phyloP scores from a whole-genome alignment of 331 rosid genomes.

The Acacia pycnantha region DNA sequence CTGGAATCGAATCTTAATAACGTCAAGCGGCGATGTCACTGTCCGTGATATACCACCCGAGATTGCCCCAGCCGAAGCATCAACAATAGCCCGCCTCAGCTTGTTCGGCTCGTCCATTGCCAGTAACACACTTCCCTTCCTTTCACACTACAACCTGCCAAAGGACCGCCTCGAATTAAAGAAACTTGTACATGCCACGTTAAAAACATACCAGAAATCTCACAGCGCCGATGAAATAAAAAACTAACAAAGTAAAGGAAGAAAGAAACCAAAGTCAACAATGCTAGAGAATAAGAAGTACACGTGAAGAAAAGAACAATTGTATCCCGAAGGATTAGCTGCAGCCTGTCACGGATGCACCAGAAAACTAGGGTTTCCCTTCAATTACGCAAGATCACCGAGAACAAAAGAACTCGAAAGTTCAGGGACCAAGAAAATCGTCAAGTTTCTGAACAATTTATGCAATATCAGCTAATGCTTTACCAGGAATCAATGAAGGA shows the following conservation, averaged over 20 bases:
- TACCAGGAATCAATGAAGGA: constrained; percentile 13
- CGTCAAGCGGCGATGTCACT: constrained; percentile 94
- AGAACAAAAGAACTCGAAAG: not conserved
- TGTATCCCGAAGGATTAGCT: not conserved
- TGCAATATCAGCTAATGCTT: not conserved
- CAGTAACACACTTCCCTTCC: constrained; percentile 31
- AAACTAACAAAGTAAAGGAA: not conserved
- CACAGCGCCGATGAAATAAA: not conserved
- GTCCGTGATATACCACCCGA: constrained; percentile 89
- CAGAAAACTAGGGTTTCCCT: constrained; percentile 37
- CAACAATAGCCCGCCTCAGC: constrained; percentile 63
- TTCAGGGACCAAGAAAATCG: not conserved
- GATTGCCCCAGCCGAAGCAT: constrained; percentile 77
- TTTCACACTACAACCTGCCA: constrained; percentile 34
- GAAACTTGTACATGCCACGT: not conserved
- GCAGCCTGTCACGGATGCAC: not conserved
- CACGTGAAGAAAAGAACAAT: not conserved
- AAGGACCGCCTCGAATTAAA: not conserved
- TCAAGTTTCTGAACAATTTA: not conserved
- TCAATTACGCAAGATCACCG: not conserved
- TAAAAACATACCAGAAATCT: not conserved
- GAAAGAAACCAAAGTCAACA: not conserved
- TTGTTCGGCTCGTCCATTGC: constrained; percentile 75
- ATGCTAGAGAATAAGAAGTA: not conserved
- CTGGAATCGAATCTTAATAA: constrained; percentile 96